phyloP scores from a whole-genome alignment of 352 stramenopile species.

The Phytophthora constricta region DNA sequence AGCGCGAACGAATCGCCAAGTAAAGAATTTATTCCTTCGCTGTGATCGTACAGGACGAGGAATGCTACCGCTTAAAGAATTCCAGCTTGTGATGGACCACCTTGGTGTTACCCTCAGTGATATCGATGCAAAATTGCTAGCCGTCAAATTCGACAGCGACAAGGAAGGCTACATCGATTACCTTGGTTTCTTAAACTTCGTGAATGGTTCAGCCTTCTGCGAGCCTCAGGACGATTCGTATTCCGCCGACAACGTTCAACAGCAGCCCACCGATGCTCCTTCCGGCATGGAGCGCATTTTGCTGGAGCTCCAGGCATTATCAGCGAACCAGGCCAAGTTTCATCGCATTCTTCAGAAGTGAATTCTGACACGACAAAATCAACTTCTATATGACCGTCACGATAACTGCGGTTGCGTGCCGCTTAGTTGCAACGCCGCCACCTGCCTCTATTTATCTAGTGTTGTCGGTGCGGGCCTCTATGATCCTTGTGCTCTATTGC shows the following conservation, averaged over 20 bases:
- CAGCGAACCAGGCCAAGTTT: constrained; percentile 48
- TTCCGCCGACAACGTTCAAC: background rate
- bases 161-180: constrained; percentile 72
- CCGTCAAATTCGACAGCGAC: constrained; percentile 58
- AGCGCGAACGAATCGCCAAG: constrained; percentile 11
- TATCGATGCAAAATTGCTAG: constrained; percentile 52
- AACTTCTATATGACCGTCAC: background rate
- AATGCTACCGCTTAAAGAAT: constrained; percentile 47
- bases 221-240: background rate
- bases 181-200: constrained; percentile 61
- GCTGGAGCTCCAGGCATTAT: constrained; percentile 49
- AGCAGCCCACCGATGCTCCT: constrained; percentile 1
- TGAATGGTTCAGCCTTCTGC: constrained; percentile 23
- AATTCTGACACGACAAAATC: too few relatives aligned
- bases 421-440: too few relatives aligned
- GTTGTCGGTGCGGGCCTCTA: background rate
- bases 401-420: too few relatives aligned
- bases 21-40: constrained; percentile 50
- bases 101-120: constrained; percentile 58
- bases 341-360: constrained; percentile 32
- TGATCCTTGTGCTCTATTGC: background rate
- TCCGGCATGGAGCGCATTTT: constrained; percentile 41
- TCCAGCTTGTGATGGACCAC: constrained; percentile 58
- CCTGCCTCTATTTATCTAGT: background rate
- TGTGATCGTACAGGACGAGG: constrained; percentile 51